These are phyloP conservation scores for Globisporangium carolinianum DNA, from an alignment of 352 stramenopile species.

Conservation along the genomic window DNA sequence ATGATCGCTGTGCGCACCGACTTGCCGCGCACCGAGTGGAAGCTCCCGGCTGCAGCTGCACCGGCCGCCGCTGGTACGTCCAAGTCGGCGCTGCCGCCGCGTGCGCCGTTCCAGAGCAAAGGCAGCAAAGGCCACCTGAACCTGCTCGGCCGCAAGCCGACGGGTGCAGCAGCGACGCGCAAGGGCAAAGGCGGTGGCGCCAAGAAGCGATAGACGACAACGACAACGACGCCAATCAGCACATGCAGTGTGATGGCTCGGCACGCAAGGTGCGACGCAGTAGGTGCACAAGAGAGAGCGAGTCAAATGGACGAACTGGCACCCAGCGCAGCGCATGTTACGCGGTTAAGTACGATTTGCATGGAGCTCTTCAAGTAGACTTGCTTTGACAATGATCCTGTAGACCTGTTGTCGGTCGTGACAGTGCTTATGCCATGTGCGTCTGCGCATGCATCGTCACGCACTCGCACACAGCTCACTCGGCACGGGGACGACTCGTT, in stretches of 20 bases:
- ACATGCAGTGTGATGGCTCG: neutral
- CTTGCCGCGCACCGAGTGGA: constrained; percentile 60
- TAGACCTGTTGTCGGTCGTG: too few species aligned
- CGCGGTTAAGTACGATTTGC: too few species aligned
- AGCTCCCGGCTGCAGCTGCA: constrained; percentile 9
- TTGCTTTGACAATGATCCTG: too few species aligned
- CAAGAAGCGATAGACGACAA: constrained; percentile 24
- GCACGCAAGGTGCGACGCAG: neutral
- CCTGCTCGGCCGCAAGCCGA: constrained; percentile 25
- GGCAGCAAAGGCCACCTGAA: constrained; percentile 18
- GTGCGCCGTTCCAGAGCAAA: constrained; percentile 9
- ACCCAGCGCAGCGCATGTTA: too few species aligned
- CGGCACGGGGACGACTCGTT: constrained; percentile 12
- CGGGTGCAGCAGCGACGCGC: constrained; percentile 5
- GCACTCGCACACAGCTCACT: neutral
- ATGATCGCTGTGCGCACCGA: constrained; percentile 60
- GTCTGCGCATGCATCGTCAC: too few species aligned
- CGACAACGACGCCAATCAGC: neutral
- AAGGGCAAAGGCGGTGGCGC: neutral
- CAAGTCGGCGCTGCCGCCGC: constrained; percentile 14
- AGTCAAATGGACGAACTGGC: too few species aligned
- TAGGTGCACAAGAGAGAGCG: too few species aligned
- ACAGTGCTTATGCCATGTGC: too few species aligned
- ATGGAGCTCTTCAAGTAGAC: too few species aligned
- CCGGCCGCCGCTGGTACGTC: too few species aligned